Conservation (phyloP, 2,329 filamentous ascomycete genomes). For the Ophiostoma perfectum region DNA sequence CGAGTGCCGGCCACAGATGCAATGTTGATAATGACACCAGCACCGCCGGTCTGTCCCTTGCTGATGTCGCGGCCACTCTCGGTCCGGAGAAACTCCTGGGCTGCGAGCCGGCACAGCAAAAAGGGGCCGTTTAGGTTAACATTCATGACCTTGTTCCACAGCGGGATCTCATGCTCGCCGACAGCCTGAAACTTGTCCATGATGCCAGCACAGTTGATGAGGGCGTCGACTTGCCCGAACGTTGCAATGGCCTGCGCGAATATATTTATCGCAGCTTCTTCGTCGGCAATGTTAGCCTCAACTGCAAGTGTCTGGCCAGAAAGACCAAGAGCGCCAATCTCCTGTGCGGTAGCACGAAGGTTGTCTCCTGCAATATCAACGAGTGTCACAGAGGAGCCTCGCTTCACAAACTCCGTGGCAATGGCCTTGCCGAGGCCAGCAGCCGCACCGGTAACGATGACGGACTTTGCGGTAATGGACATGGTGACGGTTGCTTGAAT, state of each 20-base stretch:
- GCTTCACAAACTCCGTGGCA: background rate
- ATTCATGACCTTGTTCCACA: slow-evolving; percentile 51
- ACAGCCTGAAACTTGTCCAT: slow-evolving; percentile 53
- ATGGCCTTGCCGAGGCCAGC: background rate
- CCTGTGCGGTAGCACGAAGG: background rate
- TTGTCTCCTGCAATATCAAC: background rate
- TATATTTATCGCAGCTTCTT: background rate
- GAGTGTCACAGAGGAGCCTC: background rate
- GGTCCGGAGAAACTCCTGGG: background rate
- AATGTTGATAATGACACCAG: background rate
- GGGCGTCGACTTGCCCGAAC: slow-evolving; percentile 44
- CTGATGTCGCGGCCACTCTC: background rate
- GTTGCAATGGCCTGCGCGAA: background rate
- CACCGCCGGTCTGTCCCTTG: background rate
- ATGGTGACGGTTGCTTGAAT: background rate
- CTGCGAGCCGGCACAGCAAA: slow-evolving; percentile 29
- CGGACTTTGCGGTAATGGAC: background rate
- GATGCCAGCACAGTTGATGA: slow-evolving; percentile 55
- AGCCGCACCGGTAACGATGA: background rate
- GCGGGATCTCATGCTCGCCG: slow-evolving; percentile 40
- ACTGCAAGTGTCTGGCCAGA: background rate
- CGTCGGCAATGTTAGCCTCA: background rate
- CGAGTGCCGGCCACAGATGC: background rate
- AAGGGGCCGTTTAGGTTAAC: slow-evolving; percentile 54
- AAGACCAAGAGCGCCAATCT: background rate